Base-by-base conservation (phyloP, 2,329 filamentous ascomycete species). In the Coleophoma eucalyptorum region DNA sequence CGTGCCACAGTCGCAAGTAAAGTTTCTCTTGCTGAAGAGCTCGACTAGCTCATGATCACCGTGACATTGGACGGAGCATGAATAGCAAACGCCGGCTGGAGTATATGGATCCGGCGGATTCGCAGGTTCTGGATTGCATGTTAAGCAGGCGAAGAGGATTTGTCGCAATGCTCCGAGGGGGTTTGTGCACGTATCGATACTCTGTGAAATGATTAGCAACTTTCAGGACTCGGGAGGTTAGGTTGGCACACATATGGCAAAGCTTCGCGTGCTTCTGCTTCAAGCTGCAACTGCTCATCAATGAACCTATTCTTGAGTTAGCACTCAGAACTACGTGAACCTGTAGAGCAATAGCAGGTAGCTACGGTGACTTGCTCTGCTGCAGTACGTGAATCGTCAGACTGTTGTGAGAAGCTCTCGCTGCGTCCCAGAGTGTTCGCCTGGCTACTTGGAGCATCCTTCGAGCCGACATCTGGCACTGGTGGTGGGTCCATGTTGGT, bases 1-100 rank as follows among this genome's bases (percentile, higher is more conserved):
- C 0, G 92, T 97, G 21, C 94, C 94, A 63, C 94, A 99, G 68
- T 99, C 94, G 72, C 94, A 99, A 38, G 89, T 89, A 64, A 99
- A 97, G 70, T 96, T 86, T 63, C 95, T 86, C 74, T 97, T 97
- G 66, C 83, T 87, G 73, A 99, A 99, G 18, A 99, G 87, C 71
- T 99, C 94, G 46, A 97, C 94, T 21, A 99, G 83, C 1, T 81
- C 88, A 67, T 99, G 94, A 64, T 97, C 92, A 59, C 94, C 93
- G 64, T 99, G 94, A 67, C 94, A 99, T 61, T 93, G 89, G 52
- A 99, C 90, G 6, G 93, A 97, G 73, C 94, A 99, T 19, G 92
- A 89, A 64, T 99, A 99, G 76, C 94, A 99, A 50, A 99, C 83
- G 21, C 89, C 94, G 3, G 93, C 94, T 6, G 87, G 77, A 7